phyloP scores from a whole-genome alignment of 2,329 filamentous ascomycete genomes.

The Aspergillus carbonarius region DNA sequence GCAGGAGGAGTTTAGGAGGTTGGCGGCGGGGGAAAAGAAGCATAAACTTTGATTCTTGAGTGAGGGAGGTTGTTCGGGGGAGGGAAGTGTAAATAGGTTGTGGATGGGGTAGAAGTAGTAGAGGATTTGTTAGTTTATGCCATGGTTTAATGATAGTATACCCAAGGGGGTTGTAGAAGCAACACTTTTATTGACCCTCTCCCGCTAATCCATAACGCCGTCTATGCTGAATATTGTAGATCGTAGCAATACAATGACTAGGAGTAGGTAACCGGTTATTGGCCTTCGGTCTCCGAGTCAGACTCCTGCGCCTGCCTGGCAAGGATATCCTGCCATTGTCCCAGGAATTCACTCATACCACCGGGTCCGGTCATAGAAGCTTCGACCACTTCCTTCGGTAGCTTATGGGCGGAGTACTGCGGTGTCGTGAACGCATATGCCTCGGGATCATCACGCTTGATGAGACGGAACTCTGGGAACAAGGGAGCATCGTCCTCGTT shows the following conservation, averaged over 20 bases:
- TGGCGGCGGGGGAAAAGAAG: constrained; percentile 85
- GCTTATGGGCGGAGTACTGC: constrained; percentile 91
- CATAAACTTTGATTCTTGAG: constrained; percentile 72
- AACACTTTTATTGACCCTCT: not conserved
- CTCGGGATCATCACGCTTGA: constrained; percentile 81
- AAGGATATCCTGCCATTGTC: constrained; percentile 67
- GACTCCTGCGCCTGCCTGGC: constrained; percentile 41
- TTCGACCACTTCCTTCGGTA: constrained; percentile 88
- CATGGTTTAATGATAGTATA: not conserved
- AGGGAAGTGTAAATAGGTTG: not conserved
- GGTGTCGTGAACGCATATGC: constrained; percentile 82
- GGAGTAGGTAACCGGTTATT: constrained; percentile 1
- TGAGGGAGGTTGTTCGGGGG: not conserved
- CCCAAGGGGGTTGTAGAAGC: not conserved
- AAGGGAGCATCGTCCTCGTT: constrained; percentile 51
- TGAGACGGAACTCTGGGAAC: constrained; percentile 75
- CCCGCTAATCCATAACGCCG: constrained; percentile 14
- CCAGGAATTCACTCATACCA: constrained; percentile 76
- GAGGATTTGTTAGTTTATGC: not conserved
- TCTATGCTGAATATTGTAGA: constrained; percentile 1
- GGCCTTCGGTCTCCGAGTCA: constrained; percentile 38
- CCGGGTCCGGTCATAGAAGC: constrained; percentile 66
- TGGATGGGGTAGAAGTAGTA: not conserved
- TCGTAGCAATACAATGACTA: not conserved
- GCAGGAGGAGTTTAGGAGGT: constrained; percentile 82